These are phyloP conservation scores for Ensete ventricosum DNA, from an alignment of 176 grass and related monocot species.

Conservation along the genomic window DNA sequence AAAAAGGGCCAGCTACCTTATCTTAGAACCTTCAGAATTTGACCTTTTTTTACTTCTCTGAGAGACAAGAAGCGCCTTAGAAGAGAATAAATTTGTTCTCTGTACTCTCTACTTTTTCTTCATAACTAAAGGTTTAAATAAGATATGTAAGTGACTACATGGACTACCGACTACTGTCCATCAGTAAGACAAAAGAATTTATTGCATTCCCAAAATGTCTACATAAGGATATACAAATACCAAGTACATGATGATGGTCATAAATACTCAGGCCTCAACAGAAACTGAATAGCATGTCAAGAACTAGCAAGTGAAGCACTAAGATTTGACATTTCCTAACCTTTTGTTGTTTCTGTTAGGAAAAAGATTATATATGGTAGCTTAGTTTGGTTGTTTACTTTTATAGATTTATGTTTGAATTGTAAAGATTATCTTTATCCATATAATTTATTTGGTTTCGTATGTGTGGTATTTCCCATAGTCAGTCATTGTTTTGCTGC, in stretches of 20 bases:
- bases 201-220: too few species aligned
- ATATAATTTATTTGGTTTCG: conserved; percentile 1
- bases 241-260: not conserved
- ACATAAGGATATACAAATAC: too few species aligned
- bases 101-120: too few species aligned
- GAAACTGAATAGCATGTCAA: not conserved
- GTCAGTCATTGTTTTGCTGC: conserved; percentile 5
- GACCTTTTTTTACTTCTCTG: too few species aligned
- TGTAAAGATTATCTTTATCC: conserved; percentile 2
- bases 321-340: not conserved
- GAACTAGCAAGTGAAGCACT: not conserved
- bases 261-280: not conserved
- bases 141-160: too few species aligned
- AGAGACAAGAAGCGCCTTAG: too few species aligned
- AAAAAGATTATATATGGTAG: not conserved
- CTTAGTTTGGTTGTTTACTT: not conserved
- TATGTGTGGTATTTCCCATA: conserved; percentile 16
- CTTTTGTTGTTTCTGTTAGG: not conserved
- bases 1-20: too few species aligned
- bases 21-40: too few species aligned
- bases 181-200: too few species aligned
- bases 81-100: too few species aligned
- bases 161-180: too few species aligned
- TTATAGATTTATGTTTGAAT: conserved; percentile 8
- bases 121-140: too few species aligned